Conservation (phyloP, 73 alveolate species). For the Durusdinium trenchii region DNA sequence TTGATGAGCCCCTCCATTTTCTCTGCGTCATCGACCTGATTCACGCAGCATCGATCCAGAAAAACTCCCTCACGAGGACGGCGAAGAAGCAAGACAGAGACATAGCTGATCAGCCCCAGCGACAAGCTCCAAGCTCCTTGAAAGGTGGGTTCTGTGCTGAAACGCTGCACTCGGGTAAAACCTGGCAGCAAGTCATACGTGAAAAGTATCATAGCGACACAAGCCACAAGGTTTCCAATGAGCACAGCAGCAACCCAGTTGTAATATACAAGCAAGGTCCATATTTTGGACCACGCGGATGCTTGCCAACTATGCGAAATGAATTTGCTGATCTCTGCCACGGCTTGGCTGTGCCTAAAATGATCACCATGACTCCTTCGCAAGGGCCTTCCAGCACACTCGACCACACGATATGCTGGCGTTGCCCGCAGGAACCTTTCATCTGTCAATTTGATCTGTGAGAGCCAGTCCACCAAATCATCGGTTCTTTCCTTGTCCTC, state of each 20-base stretch:
- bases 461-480: too few species aligned
- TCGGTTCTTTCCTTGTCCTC: too few species aligned
- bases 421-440: neutral
- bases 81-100: neutral
- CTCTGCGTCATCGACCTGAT: neutral
- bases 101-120: neutral
- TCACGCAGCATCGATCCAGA: neutral
- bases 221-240: neutral
- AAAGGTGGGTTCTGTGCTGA: neutral
- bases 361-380: neutral
- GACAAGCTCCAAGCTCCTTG: neutral
- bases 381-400: neutral
- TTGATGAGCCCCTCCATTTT: neutral
- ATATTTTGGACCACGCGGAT: neutral
- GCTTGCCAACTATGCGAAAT: neutral
- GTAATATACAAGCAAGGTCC: neutral
- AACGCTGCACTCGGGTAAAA: neutral
- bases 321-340: constrained; percentile 13
- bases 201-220: neutral
- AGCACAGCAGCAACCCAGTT: neutral
- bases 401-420: neutral
- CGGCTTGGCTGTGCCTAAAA: neutral
- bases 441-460: neutral
- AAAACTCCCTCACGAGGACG: neutral
- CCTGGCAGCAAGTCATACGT: neutral